phyloP scores from a whole-genome alignment of 2,329 filamentous ascomycete genomes.

The Botryosphaeria dothidea region DNA sequence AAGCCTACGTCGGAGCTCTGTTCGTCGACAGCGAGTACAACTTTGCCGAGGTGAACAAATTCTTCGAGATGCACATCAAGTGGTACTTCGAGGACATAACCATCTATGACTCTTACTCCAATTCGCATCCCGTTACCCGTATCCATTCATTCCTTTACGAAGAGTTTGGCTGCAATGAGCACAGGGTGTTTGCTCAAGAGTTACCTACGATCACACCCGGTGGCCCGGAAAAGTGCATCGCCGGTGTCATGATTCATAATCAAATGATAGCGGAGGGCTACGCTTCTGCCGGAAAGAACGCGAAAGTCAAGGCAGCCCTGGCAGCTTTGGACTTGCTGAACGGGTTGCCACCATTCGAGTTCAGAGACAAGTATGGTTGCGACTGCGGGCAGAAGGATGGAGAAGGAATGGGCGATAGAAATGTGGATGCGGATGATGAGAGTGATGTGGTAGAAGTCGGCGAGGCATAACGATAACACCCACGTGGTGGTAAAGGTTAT shows the following conservation, averaged over 20 bases:
- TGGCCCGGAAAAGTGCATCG: slow-evolving; percentile 55
- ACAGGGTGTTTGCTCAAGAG: slow-evolving; percentile 42
- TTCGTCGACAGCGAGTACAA: slow-evolving; percentile 88
- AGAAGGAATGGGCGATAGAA: not conserved
- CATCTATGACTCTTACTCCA: slow-evolving; percentile 84
- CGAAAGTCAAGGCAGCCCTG: slow-evolving; percentile 68
- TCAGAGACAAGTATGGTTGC: slow-evolving; percentile 62
- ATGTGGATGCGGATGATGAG: not conserved
- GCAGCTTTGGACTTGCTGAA: slow-evolving; percentile 55
- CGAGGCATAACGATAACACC: not conserved
- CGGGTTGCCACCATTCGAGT: slow-evolving; percentile 57
- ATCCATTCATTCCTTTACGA: slow-evolving; percentile 65
- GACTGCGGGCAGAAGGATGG: slow-evolving; percentile 51
- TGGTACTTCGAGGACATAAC: slow-evolving; percentile 84
- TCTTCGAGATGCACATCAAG: slow-evolving; percentile 74
- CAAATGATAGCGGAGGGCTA: slow-evolving; percentile 63
- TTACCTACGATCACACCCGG: slow-evolving; percentile 49
- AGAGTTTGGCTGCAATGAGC: slow-evolving; percentile 66
- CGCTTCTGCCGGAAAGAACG: slow-evolving; percentile 68
- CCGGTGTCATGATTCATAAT: slow-evolving; percentile 76
- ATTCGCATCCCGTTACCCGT: slow-evolving; percentile 77
- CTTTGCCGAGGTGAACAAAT: slow-evolving; percentile 69
- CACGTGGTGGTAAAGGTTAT: not conserved
- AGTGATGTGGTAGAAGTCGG: not conserved
- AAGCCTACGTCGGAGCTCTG: slow-evolving; percentile 84